phyloP scores from a whole-genome alignment of 306 rosid genomes.

The Cicer judaicum region DNA sequence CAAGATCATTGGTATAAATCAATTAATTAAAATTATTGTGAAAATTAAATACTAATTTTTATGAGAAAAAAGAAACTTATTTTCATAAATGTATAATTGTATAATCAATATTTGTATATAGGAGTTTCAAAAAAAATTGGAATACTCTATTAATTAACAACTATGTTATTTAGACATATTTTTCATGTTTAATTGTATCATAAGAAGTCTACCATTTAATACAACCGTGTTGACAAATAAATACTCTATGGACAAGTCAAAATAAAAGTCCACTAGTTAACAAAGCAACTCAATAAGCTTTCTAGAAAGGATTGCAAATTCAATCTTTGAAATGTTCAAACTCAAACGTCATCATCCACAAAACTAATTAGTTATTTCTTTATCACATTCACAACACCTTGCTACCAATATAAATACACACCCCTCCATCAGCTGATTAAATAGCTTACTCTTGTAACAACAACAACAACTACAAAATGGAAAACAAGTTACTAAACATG shows the following conservation, averaged over 20 bases:
- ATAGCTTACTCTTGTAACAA: background rate
- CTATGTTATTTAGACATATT: too few species aligned
- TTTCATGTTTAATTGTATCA: too few species aligned
- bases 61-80: too few species aligned
- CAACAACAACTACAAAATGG: background rate
- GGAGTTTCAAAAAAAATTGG: too few species aligned
- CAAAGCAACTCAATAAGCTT: background rate
- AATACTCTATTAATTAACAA: too few species aligned
- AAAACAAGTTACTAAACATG: constrained; percentile 5
- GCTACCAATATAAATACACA: constrained; percentile 29
- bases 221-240: background rate
- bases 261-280: background rate
- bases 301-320: constrained; percentile 1
- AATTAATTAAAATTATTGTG: background rate
- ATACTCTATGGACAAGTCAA: constrained; percentile 1
- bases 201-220: too few species aligned
- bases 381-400: background rate
- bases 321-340: constrained; percentile 30
- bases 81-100: too few species aligned
- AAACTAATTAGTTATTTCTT: background rate
- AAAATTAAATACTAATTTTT: too few species aligned
- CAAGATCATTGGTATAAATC: background rate
- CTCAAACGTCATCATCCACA: background rate
- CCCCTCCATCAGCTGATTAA: too few species aligned
- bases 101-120: too few species aligned